A percentile compares a stretch with the other conserved stretches of the same genome.
These are phyloP conservation scores for Alternaria ventricosa DNA, from an alignment of 2,329 filamentous ascomycete genomes.

Conservation along the genomic window DNA sequence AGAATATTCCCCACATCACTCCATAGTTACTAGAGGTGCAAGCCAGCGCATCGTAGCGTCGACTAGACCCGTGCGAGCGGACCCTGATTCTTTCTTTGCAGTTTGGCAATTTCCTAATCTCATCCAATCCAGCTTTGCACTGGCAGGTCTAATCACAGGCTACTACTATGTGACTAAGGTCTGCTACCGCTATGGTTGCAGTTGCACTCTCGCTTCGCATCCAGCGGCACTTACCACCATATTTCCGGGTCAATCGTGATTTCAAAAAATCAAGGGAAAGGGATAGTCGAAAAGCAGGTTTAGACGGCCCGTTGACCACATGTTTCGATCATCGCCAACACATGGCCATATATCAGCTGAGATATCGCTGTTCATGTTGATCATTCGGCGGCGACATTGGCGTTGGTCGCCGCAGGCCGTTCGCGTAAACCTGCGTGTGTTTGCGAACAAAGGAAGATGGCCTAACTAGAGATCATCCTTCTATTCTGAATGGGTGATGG, in stretches of 20 bases:
- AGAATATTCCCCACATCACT: slow-evolving; percentile 1
- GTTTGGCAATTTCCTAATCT: neutral
- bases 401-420: neutral
- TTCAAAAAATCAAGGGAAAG: neutral
- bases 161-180: neutral
- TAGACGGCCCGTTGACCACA: neutral
- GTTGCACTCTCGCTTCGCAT: neutral
- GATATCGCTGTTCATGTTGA: neutral
- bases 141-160: neutral
- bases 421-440: neutral
- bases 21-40: neutral
- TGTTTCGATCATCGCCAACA: neutral
- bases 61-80: neutral
- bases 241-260: neutral
- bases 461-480: neutral
- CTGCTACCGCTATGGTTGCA: neutral
- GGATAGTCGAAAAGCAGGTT: neutral
- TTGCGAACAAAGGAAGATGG: neutral
- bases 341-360: neutral
- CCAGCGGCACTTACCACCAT: neutral
- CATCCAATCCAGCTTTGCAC: neutral
- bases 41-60: neutral
- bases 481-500: neutral
- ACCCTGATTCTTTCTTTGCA: slow-evolving; percentile 1
- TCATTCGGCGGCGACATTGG: neutral